Evolutionary conservation across 139 green algal genomes (phyloP), one percentile per base, ranked within the genome.

Genomic region (Astrephomene gubernaculifera): DNA sequence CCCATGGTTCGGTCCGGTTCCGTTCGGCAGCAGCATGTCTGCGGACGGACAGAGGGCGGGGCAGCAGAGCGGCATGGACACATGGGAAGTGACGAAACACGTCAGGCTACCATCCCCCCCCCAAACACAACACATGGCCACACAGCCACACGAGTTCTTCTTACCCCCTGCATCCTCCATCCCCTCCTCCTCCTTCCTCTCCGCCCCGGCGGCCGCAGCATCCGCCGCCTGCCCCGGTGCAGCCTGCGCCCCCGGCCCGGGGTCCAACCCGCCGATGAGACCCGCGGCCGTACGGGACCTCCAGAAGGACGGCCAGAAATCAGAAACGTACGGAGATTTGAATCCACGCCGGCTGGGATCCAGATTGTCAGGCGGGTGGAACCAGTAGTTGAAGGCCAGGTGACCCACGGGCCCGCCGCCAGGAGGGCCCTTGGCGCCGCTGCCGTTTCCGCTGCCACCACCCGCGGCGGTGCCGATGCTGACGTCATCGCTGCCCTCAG

Each of bases 331-430:
- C 31, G 88, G 79, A 57, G 64, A 35, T 24, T 61, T 22, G 71
- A 89, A 92, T 36, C 81, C 82, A 33, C 7, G 24, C 1, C 64
- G 63, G 33, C 72, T 63, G 49, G 85, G 70, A 25, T 92, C 75
- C 73, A 96, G 89, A 64, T 94, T 92, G 87, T 98, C 96, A 5
- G 96, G 96, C 7, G 96, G 96, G 87, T 98, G 92, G 71, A 94
- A 96, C 95, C 96, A 98, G 79, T 94, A 98, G 90, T 97, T 98
- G 54, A 98, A 72, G 7, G 96, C 95, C 76, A 97, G 39, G 85
- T 98, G 96, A 5, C 71, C 73, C 27, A 65, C 39, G 61, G 67
- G 22, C 2, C 33, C 39, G 71, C 44, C 61, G 14, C n/a, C n/a
- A n/a, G n/a, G n/a, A n/a, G n/a, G n/a, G n/a, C n/a, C n/a, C n/a